Conservation (phyloP, 1,284 basidiomycete species). For the Stereum hirsutum region DNA sequence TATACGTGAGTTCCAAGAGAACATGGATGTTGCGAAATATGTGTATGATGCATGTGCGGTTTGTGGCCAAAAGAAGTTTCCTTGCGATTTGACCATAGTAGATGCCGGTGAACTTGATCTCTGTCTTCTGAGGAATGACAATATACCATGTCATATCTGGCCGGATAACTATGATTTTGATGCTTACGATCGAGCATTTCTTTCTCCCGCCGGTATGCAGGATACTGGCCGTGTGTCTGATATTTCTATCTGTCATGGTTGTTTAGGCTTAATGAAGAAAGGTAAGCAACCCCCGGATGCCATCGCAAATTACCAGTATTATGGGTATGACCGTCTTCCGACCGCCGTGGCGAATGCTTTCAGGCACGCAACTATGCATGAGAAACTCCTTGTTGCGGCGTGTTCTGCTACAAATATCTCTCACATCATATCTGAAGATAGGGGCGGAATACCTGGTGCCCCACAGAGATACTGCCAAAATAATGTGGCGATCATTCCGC, state of each 20-base stretch:
- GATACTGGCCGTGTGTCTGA: background rate
- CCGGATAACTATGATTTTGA: background rate
- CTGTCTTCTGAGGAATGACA: background rate
- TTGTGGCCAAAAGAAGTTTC: background rate
- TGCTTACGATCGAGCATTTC: background rate
- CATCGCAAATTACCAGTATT: background rate
- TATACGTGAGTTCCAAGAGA: no score
- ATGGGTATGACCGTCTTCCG: background rate
- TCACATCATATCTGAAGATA: background rate
- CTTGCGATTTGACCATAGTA: background rate
- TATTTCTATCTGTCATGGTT: background rate
- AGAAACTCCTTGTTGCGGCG: background rate
- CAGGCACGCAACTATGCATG: background rate
- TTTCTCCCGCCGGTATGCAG: background rate
- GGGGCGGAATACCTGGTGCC: background rate
- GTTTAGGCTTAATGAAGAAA: background rate
- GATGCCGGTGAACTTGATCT: slow-evolving; percentile 21
- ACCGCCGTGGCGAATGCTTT: background rate
- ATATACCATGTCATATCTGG: background rate
- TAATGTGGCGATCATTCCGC: slow-evolving; percentile 1
- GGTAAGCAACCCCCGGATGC: background rate
- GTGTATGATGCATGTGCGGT: background rate
- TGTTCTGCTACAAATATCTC: background rate
- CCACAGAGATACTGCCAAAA: background rate
- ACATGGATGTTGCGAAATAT: no score